These are phyloP conservation scores for Krasilnikovozyma curviuscula DNA, from an alignment of 768 basidiomycete species.

Conservation along the genomic window DNA sequence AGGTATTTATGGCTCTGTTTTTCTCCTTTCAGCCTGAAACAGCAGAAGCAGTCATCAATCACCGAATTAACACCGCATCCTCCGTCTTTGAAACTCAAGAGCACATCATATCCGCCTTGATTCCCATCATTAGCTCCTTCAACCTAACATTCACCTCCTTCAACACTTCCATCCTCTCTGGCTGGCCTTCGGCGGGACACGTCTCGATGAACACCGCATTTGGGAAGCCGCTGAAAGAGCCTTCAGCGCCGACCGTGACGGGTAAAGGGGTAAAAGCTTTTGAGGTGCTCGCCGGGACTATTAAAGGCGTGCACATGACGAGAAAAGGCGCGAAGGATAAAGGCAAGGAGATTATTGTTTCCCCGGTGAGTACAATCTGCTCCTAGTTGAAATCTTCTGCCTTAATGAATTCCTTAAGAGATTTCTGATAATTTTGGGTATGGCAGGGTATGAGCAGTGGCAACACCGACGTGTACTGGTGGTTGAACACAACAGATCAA, in stretches of 20 bases:
- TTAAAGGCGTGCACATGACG: neutral
- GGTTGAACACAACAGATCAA: too few relatives aligned
- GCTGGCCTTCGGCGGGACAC: conserved; percentile 7
- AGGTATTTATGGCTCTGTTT: neutral
- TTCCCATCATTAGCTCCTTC: conserved; percentile 16
- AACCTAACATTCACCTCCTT: conserved; percentile 20
- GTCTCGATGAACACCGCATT: conserved; percentile 12
- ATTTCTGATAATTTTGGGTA: neutral
- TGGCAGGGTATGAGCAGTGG: neutral
- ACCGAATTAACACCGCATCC: conserved; percentile 22
- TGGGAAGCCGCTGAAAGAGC: neutral
- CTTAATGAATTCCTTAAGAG: neutral
- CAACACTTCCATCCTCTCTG: conserved; percentile 13
- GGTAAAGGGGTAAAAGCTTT: neutral
- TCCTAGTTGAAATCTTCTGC: too few relatives aligned
- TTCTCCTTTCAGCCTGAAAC: conserved; percentile 16
- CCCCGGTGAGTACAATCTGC: neutral
- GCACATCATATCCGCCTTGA: conserved; percentile 13
- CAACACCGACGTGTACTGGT: neutral
- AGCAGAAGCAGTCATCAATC: conserved; percentile 21
- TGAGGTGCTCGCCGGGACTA: neutral
- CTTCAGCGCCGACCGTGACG: neutral
- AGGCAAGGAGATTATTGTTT: neutral
- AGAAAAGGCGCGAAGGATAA: neutral
- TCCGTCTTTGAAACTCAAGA: conserved; percentile 18